These are phyloP conservation scores for Fragilaria crotonensis DNA, from an alignment of 108 stramenopile genomes.

Conservation along the genomic window DNA sequence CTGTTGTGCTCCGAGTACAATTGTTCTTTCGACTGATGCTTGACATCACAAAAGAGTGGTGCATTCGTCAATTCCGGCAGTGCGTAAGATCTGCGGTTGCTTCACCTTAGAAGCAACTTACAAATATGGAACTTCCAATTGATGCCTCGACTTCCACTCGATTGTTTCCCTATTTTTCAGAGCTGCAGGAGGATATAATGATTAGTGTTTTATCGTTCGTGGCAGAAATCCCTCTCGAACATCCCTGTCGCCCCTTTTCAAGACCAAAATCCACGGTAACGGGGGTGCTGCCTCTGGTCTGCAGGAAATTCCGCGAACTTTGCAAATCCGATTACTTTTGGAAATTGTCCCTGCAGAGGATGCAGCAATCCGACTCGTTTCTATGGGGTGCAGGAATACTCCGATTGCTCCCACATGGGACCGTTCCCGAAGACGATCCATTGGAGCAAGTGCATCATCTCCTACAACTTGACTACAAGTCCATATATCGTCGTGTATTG, in stretches of 20 bases:
- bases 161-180: constrained; percentile 19
- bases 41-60: too few relatives aligned
- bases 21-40: too few relatives aligned
- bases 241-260: neutral
- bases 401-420: neutral
- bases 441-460: neutral
- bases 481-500: constrained; percentile 33
- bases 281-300: constrained; percentile 46
- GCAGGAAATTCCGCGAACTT: constrained; percentile 43
- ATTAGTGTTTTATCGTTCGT: constrained; percentile 44
- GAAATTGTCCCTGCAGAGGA: constrained; percentile 34
- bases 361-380: constrained; percentile 14
- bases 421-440: neutral
- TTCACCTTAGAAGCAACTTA: too few relatives aligned
- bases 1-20: too few relatives aligned
- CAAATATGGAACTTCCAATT: too few relatives aligned
- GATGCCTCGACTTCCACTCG: neutral
- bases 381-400: constrained; percentile 43
- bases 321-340: constrained; percentile 37
- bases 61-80: too few relatives aligned
- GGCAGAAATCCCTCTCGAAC: constrained; percentile 54
- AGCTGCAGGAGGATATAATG: constrained; percentile 44
- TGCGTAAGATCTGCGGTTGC: too few relatives aligned
- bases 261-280: constrained; percentile 28
- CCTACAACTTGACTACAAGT: neutral